These are phyloP conservation scores for Odontarrhena argentea DNA, from an alignment of 345 rosid genomes.

Conservation along the genomic window DNA sequence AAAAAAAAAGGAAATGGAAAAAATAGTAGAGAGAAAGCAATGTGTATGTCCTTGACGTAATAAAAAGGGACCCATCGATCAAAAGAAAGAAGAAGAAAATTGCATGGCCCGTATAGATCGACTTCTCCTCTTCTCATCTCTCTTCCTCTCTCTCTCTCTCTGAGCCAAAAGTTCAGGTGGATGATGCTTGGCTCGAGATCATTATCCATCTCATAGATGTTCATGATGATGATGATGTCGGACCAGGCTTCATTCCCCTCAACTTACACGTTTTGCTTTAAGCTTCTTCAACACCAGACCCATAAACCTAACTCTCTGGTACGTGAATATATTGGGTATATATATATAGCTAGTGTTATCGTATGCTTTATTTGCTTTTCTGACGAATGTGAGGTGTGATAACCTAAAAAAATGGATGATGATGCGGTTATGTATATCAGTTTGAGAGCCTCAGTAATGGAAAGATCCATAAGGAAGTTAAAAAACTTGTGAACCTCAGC, in stretches of 20 bases:
- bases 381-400: conserved; percentile 20
- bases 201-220: conserved; percentile 38
- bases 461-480: no score
- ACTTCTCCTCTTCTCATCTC: conserved; percentile 9
- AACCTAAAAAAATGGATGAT: neutral
- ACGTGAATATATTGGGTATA: no score
- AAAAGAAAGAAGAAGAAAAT: conserved; percentile 2
- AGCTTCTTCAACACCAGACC: neutral
- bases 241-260: conserved; percentile 99
- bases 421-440: conserved; percentile 1
- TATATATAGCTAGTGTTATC: no score
- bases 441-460: neutral
- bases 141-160: conserved; percentile 24
- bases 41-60: neutral
- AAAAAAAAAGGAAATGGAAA: neutral
- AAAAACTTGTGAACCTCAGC: no score
- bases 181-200: conserved; percentile 82
- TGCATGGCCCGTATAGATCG: conserved; percentile 42
- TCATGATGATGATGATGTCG: conserved; percentile 56
- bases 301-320: neutral
- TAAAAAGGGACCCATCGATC: conserved; percentile 36
- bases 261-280: conserved; percentile 40
- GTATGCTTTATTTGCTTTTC: neutral
- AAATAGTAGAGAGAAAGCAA: neutral
- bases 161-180: conserved; percentile 64